phyloP scores from a whole-genome alignment of 805 yeast species.

The Ogataea wickerhamii region DNA sequence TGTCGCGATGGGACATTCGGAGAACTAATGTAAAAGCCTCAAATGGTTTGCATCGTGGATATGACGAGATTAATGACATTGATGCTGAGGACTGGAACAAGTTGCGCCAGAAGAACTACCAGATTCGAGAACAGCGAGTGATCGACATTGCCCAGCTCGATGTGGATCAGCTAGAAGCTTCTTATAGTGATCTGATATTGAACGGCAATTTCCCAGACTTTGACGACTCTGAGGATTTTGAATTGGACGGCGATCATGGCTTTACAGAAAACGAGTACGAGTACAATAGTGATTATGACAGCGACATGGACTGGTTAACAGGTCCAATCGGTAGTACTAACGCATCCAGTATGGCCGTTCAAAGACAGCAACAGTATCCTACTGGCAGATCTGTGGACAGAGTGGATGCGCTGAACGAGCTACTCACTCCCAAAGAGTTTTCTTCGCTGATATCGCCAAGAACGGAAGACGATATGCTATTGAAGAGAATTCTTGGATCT shows the following conservation, averaged over 20 bases:
- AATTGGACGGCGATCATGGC: slow-evolving; percentile 3
- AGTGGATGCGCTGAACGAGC: slow-evolving; percentile 13
- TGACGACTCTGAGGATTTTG: slow-evolving; percentile 14
- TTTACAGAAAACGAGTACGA: slow-evolving; percentile 14
- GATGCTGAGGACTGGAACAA: slow-evolving; percentile 5
- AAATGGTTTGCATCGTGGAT: slow-evolving; percentile 2
- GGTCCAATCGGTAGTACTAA: not conserved
- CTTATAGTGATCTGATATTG: slow-evolving; percentile 12
- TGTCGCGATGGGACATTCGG: no score
- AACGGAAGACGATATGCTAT: slow-evolving; percentile 23
- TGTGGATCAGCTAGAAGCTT: slow-evolving; percentile 7
- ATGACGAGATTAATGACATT: slow-evolving; percentile 5
- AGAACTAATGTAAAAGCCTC: slow-evolving; percentile 17
- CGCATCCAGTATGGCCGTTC: not conserved
- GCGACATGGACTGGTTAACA: slow-evolving; percentile 7
- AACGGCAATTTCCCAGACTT: slow-evolving; percentile 9
- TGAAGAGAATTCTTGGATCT: slow-evolving; percentile 27
- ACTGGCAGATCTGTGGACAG: not conserved
- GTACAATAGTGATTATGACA: slow-evolving; percentile 14
- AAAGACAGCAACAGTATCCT: slow-evolving; percentile 4
- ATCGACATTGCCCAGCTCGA: slow-evolving; percentile 8
- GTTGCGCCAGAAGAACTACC: slow-evolving; percentile 4
- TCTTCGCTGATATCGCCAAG: slow-evolving; percentile 23
- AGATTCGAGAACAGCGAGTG: not conserved
- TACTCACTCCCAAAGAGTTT: slow-evolving; percentile 25